Evolutionary conservation across 495 filamentous ascomycete species (phyloP), one percentile per base, ranked within the genome.

Genomic region (Aspergillus homomorphus): DNA sequence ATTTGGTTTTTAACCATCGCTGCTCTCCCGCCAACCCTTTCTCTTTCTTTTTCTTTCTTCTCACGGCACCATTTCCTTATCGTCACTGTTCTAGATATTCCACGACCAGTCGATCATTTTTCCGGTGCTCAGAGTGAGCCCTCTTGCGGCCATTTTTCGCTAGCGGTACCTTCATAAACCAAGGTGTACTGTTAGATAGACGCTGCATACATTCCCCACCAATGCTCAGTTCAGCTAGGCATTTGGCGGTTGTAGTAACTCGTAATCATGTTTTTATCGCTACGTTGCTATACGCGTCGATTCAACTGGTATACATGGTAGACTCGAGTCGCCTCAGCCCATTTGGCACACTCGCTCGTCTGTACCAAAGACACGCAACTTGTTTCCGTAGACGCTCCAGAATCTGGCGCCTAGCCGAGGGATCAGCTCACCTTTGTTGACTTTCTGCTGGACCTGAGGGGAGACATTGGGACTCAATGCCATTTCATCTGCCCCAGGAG

Each of bases 131-230:
- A 87, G 79, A 87, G 57, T 61, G 69, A 80, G 69, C 59, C 59
- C 51, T 67, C 62, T 42, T 64, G 80, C 79, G 80, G 80, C 77
- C 77, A 62, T 79, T 83, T 85, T 88, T 87, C 85, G 85, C 85
- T 88, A 88, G 82, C 85, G 77, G 83, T 85, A 83, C 82, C 83
- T 86, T 84, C 82, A 70, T 68, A 65, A 58, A 48, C 64, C 73
- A 85, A 83, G 82, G 84, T 69, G 77, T 84, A 83, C 82, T 70
- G 84, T 85, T 87, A 87, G 84, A 87, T 87, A 87, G 84, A 77
- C 74, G 73, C 77, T 80, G 83, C 81, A 45, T 64, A 87, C 81
- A 87, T 76, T 24, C 59, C 66, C 59, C 53, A 30, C 5, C 43
- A 51, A 53, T 23, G 10, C 20, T 45, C 12, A 24, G 48, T 24